Evolutionary conservation across 73 alveolate species (phyloP).

Genomic region (Paramecium pentaurelia): DNA sequence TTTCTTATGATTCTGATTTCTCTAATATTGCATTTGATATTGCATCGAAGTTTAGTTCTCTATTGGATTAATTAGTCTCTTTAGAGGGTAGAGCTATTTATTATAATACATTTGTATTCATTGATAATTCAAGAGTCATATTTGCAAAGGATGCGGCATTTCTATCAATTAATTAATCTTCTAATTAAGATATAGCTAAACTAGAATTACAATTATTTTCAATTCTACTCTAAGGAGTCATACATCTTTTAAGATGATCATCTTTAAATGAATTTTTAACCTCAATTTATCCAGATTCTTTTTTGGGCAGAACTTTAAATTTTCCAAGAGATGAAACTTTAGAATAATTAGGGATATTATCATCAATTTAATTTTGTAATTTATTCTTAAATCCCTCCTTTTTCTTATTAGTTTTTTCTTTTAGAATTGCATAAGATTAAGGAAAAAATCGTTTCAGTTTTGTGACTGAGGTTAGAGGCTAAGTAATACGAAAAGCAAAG

Average conservation of each 20-base stretch:
- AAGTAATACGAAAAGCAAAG: background rate
- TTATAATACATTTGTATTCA: background rate
- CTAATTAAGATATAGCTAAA: background rate
- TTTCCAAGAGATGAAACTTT: background rate
- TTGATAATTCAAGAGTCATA: slow-evolving; percentile 2
- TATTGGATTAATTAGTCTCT: background rate
- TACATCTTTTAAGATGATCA: background rate
- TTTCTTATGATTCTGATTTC: background rate
- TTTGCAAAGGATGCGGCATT: background rate
- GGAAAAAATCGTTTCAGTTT: background rate
- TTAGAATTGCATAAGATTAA: background rate
- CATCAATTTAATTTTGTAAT: background rate
- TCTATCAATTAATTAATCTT: background rate
- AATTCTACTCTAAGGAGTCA: background rate
- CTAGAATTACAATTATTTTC: slow-evolving; percentile 14
- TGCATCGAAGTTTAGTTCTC: background rate
- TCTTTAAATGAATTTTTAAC: background rate
- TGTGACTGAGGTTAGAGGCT: background rate
- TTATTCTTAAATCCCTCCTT: background rate
- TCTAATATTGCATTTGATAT: background rate
- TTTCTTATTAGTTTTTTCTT: background rate
- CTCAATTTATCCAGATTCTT: background rate
- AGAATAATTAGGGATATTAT: background rate
- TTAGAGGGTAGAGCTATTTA: background rate
- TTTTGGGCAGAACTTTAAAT: background rate